A percentile compares a stretch with the other conserved stretches of the same genome.
phyloP scores from a whole-genome alignment of 208 protist genomes.

The Acanthamoeba culbertsoni region DNA sequence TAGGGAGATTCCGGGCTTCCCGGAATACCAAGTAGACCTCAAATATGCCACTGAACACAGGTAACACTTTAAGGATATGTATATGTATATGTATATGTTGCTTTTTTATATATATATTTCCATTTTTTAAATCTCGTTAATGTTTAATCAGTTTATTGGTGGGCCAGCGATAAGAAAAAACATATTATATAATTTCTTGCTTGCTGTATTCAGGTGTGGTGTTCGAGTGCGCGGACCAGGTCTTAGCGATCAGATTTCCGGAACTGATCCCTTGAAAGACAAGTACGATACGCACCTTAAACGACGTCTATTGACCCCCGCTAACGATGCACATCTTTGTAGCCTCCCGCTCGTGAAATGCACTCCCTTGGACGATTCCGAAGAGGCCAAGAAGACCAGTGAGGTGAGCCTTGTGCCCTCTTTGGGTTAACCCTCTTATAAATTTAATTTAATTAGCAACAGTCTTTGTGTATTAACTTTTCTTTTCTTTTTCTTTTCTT shows the following conservation, averaged over 20 bases:
- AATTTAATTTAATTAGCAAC: too few species aligned
- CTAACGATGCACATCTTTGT: background rate
- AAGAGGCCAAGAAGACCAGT: slow-evolving; percentile 65
- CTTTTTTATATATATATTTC: too few species aligned
- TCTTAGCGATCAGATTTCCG: slow-evolving; percentile 77
- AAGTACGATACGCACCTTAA: slow-evolving; percentile 64
- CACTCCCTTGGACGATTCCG: slow-evolving; percentile 66
- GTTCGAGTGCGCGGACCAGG: slow-evolving; percentile 75
- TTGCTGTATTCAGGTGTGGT: slow-evolving; percentile 69
- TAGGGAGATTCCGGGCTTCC: slow-evolving; percentile 76
- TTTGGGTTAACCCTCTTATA: too few species aligned
- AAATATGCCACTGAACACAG: slow-evolving; percentile 83
- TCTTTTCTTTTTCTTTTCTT: background rate
- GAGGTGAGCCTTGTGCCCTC: slow-evolving; percentile 53
- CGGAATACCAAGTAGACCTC: slow-evolving; percentile 70
- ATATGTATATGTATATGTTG: too few species aligned
- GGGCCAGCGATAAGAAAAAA: too few species aligned
- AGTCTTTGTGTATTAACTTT: too few species aligned
- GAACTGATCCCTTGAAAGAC: slow-evolving; percentile 82
- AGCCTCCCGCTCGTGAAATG: slow-evolving; percentile 68
- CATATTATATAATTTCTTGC: background rate
- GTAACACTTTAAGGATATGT: too few species aligned
- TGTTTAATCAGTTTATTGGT: too few species aligned
- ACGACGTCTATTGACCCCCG: background rate
- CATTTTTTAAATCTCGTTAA: too few species aligned